Percentiles rank a stretch among this genome's conserved stretches.
phyloP scores from a whole-genome alignment of 208 protist genomes.

The Crithidia brevicula region DNA sequence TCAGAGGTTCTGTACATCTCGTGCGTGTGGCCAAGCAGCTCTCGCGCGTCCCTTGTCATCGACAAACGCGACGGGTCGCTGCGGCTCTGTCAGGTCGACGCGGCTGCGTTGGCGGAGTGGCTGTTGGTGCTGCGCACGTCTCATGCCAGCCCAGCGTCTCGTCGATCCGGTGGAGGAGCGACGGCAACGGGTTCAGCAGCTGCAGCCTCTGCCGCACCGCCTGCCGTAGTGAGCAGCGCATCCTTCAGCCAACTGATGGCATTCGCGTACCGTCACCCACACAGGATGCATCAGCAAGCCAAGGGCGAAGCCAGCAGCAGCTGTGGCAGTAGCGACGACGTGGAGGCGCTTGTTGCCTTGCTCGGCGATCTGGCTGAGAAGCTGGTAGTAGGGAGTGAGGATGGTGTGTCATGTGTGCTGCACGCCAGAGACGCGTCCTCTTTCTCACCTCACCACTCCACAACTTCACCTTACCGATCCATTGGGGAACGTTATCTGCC shows the following conservation, averaged over 20 bases:
- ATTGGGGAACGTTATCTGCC: background rate
- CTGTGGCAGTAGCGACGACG: no score
- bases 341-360: background rate
- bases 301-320: no score
- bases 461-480: background rate
- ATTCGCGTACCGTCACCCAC: slow-evolving; percentile 8
- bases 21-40: slow-evolving; percentile 18
- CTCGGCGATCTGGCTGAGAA: background rate
- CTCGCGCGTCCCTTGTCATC: slow-evolving; percentile 10
- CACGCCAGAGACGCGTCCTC: no score
- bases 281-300: no score
- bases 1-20: slow-evolving; percentile 5
- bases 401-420: no score
- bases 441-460: background rate
- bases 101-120: slow-evolving; percentile 19
- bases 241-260: slow-evolving; percentile 6
- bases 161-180: background rate
- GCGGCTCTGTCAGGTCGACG: slow-evolving; percentile 15
- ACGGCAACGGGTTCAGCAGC: no score
- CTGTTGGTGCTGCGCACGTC: slow-evolving; percentile 8
- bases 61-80: slow-evolving; percentile 6
- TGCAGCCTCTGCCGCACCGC: no score
- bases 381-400: slow-evolving; percentile 8
- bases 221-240: no score
- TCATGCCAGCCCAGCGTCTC: background rate